These are phyloP conservation scores for Boeremia lycopersici DNA, from an alignment of 2,329 filamentous ascomycete genomes.

Conservation along the genomic window DNA sequence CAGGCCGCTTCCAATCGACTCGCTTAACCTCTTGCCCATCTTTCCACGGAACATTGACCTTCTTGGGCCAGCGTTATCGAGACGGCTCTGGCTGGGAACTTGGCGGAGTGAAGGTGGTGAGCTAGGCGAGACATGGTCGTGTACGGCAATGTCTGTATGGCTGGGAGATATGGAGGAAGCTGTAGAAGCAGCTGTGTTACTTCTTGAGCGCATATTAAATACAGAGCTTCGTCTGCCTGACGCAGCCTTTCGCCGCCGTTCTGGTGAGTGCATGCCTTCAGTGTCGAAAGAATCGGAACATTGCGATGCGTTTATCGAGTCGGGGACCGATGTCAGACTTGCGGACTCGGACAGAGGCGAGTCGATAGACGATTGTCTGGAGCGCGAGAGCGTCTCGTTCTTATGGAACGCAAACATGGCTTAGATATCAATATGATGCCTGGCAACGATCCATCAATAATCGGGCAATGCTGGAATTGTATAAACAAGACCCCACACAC, in stretches of 20 bases:
- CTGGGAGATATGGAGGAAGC: conserved; percentile 36
- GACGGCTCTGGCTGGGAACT: conserved; percentile 25
- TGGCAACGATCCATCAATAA: conserved; percentile 26
- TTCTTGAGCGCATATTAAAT: conserved; percentile 46
- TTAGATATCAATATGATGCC: conserved; percentile 16
- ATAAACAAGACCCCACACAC: conserved; percentile 36
- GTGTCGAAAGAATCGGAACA: conserved; percentile 31
- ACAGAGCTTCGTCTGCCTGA: conserved; percentile 42
- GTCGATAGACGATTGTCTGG: conserved; percentile 44
- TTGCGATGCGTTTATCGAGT: conserved; percentile 33
- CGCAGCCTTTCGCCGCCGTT: conserved; percentile 31
- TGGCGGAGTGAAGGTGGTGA: conserved; percentile 35
- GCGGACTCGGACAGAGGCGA: conserved; percentile 31
- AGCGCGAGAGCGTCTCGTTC: conserved; percentile 35
- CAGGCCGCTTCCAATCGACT: conserved; percentile 31
- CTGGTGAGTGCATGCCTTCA: conserved; percentile 39
- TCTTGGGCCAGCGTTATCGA: conserved; percentile 31
- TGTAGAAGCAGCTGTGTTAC: conserved; percentile 46
- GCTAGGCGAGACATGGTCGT: conserved; percentile 20
- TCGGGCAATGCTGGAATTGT: conserved; percentile 28
- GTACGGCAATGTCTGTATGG: conserved; percentile 29
- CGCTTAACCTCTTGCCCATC: conserved; percentile 44
- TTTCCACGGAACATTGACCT: conserved; percentile 44
- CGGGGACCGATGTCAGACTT: conserved; percentile 29
- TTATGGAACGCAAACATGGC: conserved; percentile 48